Conservation (phyloP, 1,284 basidiomycete genomes). For the Cutaneotrichosporon cutaneum region DNA sequence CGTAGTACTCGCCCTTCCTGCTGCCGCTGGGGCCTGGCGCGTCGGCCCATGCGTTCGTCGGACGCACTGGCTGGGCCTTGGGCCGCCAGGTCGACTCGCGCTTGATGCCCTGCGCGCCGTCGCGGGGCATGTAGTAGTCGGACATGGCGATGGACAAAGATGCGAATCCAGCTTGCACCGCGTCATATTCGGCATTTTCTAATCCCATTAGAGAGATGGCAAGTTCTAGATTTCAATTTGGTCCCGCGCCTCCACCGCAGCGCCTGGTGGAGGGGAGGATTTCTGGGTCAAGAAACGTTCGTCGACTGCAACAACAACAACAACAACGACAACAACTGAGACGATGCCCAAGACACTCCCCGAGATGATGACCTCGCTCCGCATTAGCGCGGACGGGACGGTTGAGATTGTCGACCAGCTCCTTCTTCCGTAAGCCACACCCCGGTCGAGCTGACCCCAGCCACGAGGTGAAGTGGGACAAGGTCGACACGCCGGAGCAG, state of each 20-base stretch:
- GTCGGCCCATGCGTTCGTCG: slow-evolving; percentile 22
- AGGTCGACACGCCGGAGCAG: slow-evolving; percentile 69
- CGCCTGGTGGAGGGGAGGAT: neutral
- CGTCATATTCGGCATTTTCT: slow-evolving; percentile 2
- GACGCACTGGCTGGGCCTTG: slow-evolving; percentile 6
- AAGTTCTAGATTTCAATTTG: too few species aligned
- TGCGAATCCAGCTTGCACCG: neutral
- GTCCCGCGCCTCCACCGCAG: slow-evolving; percentile 13
- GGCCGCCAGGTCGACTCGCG: slow-evolving; percentile 29
- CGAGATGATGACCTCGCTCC: slow-evolving; percentile 62
- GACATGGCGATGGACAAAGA: slow-evolving; percentile 15
- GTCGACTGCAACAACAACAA: neutral
- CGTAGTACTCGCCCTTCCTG: slow-evolving; percentile 20
- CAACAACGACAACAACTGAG: neutral
- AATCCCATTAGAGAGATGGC: too few species aligned
- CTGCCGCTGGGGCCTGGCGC: slow-evolving; percentile 6
- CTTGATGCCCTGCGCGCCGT: slow-evolving; percentile 14
- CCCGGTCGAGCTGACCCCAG: slow-evolving; percentile 22
- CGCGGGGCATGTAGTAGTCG: slow-evolving; percentile 24
- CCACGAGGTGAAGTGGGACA: slow-evolving; percentile 71
- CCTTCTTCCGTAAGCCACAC: slow-evolving; percentile 61
- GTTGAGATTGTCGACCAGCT: slow-evolving; percentile 85
- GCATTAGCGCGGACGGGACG: slow-evolving; percentile 59
- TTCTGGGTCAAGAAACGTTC: slow-evolving; percentile 9
- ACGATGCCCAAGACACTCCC: slow-evolving; percentile 35